phyloP scores from a whole-genome alignment of 176 grass and related monocot genomes.

The Phoenix dactylifera region DNA sequence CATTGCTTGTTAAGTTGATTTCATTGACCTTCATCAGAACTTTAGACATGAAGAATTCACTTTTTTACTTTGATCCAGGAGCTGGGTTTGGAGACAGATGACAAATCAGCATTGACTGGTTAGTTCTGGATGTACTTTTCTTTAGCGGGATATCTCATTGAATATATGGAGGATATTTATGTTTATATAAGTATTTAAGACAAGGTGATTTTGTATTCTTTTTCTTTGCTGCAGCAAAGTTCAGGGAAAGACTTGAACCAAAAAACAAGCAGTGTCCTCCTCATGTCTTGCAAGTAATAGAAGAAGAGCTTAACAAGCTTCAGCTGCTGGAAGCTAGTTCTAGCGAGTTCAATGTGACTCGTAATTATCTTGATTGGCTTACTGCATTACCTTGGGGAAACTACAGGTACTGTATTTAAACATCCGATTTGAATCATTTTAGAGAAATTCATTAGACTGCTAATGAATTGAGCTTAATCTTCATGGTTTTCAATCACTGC shows the following conservation, averaged over 20 bases:
- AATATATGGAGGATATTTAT: too few species aligned
- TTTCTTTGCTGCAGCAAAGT: slow-evolving; percentile 65
- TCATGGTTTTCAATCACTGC: slow-evolving; percentile 10
- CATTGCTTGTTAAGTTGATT: slow-evolving; percentile 4
- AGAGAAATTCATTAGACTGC: too few species aligned
- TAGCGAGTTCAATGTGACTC: slow-evolving; percentile 97
- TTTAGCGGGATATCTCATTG: too few species aligned
- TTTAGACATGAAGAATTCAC: background rate
- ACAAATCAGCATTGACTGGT: slow-evolving; percentile 95
- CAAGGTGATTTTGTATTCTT: background rate
- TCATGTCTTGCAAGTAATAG: slow-evolving; percentile 95
- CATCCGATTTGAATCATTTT: background rate
- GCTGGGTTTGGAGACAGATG: slow-evolving; percentile 92
- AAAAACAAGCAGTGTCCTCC: slow-evolving; percentile 86
- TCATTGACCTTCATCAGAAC: background rate
- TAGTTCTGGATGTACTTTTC: slow-evolving; percentile 26
- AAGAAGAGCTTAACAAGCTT: slow-evolving; percentile 93
- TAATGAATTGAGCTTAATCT: too few species aligned
- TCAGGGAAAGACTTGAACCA: slow-evolving; percentile 83
- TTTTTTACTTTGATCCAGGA: slow-evolving; percentile 36
- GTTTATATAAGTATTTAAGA: background rate
- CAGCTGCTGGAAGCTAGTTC: slow-evolving; percentile 85
- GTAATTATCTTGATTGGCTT: slow-evolving; percentile 98
- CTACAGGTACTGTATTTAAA: slow-evolving; percentile 47
- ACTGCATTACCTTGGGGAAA: slow-evolving; percentile 95